phyloP scores from a whole-genome alignment of 148 eudicot species.

The Oxyria digyna region DNA sequence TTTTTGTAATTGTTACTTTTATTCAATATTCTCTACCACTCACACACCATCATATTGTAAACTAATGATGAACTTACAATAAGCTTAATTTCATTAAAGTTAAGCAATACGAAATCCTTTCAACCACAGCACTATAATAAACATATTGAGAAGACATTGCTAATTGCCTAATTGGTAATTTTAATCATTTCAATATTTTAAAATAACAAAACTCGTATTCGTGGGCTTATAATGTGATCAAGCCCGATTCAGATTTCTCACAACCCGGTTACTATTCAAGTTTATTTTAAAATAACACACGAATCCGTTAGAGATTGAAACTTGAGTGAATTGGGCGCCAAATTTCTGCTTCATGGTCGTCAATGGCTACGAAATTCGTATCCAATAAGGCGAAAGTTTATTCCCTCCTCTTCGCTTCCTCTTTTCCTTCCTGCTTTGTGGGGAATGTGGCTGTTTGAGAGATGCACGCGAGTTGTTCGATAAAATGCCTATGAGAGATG shows the following conservation, averaged over 20 bases:
- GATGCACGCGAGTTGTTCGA: constrained; percentile 65
- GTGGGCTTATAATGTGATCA: background rate
- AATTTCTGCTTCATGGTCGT: constrained; percentile 12
- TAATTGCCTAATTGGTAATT: too few species aligned
- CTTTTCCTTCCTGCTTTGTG: constrained; percentile 33
- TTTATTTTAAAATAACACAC: background rate
- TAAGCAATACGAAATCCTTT: too few species aligned
- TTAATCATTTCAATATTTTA: too few species aligned
- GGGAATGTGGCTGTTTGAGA: constrained; percentile 42
- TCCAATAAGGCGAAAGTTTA: constrained; percentile 29
- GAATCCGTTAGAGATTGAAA: background rate
- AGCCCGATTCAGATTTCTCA: background rate
- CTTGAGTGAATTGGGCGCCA: background rate
- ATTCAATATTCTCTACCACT: too few species aligned
- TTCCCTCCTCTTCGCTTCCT: constrained; percentile 48
- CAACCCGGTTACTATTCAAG: background rate
- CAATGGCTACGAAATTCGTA: background rate
- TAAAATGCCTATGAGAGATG: constrained; percentile 69
- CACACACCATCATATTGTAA: too few species aligned
- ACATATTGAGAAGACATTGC: too few species aligned
- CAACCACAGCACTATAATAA: too few species aligned
- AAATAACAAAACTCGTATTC: too few species aligned
- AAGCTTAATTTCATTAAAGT: too few species aligned
- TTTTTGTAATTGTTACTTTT: too few species aligned
- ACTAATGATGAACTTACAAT: too few species aligned